A percentile compares a stretch with the other conserved stretches of the same genome.
These are phyloP conservation scores for Pseudogymnoascus sp. DNA, from an alignment of 2,329 filamentous ascomycete genomes.

Conservation along the genomic window DNA sequence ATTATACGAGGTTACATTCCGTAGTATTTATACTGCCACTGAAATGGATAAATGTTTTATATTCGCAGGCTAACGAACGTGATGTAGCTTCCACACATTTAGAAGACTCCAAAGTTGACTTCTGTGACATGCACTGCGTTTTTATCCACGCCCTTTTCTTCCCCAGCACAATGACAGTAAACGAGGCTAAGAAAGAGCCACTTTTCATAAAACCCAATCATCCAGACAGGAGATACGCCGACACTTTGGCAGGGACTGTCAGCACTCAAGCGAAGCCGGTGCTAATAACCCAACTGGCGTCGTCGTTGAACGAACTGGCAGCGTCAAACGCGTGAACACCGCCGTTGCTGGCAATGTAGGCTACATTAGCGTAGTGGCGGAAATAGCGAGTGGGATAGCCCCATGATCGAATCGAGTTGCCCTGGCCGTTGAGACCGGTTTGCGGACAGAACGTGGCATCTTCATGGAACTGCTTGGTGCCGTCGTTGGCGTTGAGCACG, in stretches of 20 bases:
- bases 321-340: constrained; percentile 49
- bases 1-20: neutral
- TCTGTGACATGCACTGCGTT: neutral
- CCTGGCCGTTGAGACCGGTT: constrained; percentile 42
- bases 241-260: neutral
- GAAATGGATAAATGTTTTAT: neutral
- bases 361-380: constrained; percentile 43
- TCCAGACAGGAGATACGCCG: neutral
- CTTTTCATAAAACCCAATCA: too few relatives aligned
- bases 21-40: neutral
- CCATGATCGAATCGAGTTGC: constrained; percentile 49
- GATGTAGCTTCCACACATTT: neutral
- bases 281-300: constrained; percentile 45
- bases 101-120: neutral
- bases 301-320: constrained; percentile 41
- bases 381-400: constrained; percentile 52
- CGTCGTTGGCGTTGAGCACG: constrained; percentile 42
- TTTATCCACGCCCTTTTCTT: neutral
- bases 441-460: constrained; percentile 58
- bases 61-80: neutral
- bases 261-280: constrained; percentile 36
- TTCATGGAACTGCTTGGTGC: constrained; percentile 48
- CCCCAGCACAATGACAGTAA: neutral
- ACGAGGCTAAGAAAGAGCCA: neutral
- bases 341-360: constrained; percentile 46